phyloP scores from a whole-genome alignment of 352 stramenopile genomes.

The Globisporangium mamillatum region DNA sequence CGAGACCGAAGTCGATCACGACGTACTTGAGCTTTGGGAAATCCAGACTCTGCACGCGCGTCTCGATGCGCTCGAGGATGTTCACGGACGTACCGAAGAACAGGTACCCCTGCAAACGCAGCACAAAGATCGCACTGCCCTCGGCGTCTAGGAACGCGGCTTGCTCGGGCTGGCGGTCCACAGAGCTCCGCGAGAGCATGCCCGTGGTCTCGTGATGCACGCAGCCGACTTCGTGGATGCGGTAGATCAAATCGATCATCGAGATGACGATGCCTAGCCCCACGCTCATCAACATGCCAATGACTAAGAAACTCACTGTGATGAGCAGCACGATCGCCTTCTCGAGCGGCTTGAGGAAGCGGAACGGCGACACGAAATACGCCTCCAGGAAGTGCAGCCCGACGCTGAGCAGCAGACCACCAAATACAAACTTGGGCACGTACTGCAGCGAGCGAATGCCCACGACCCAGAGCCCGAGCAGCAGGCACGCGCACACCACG shows the following conservation, averaged over 20 bases:
- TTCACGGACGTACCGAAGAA: conserved; percentile 84
- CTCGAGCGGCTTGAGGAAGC: conserved; percentile 71
- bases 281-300: conserved; percentile 74
- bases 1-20: conserved; percentile 78
- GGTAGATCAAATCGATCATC: conserved; percentile 75
- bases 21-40: conserved; percentile 58
- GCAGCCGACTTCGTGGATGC: conserved; percentile 75
- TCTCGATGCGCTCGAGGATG: conserved; percentile 73
- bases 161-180: conserved; percentile 67
- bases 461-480: conserved; percentile 57
- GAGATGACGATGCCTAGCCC: conserved; percentile 76
- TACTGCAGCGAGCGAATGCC: conserved; percentile 69
- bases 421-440: conserved; percentile 84
- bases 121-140: conserved; percentile 61
- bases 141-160: conserved; percentile 47
- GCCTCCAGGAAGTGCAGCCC: conserved; percentile 77
- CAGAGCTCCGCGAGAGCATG: conserved; percentile 54
- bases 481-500: conserved; percentile 54
- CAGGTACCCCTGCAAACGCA: conserved; percentile 75
- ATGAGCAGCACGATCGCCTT: conserved; percentile 63
- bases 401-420: conserved; percentile 68
- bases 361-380: conserved; percentile 69
- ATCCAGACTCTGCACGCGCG: conserved; percentile 56
- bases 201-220: conserved; percentile 76
- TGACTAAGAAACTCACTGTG: conserved; percentile 62